Evolutionary conservation across 2,329 filamentous ascomycete species (phyloP).

Genomic region (Ophiocordyceps camponoti-leonardi): DNA sequence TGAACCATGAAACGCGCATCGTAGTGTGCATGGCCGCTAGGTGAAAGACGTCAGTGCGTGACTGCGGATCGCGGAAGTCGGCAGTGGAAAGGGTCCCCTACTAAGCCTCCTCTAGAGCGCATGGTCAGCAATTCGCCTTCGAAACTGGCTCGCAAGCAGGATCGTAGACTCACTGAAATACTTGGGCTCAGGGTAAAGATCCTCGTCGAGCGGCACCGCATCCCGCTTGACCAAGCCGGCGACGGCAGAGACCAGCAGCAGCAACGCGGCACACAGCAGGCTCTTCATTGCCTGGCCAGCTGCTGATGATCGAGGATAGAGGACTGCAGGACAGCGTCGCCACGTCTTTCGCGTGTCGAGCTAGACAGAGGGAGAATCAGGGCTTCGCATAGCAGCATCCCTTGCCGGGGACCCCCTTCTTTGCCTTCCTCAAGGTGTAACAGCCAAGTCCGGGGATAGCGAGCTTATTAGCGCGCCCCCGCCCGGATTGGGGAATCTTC

Average conservation of each 20-base stretch:
- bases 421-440: not conserved
- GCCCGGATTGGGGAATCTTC: too few species aligned
- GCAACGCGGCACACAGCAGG: not conserved
- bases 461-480: not conserved
- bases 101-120: not conserved
- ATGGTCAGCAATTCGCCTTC: not conserved
- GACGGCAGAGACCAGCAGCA: constrained; percentile 1
- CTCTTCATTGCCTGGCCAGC: not conserved
- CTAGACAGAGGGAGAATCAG: not conserved
- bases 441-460: not conserved
- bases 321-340: not conserved
- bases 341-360: not conserved
- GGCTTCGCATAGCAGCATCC: not conserved
- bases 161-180: constrained; percentile 8
- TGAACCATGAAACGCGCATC: constrained; percentile 20
- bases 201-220: constrained; percentile 1
- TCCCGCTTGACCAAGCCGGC: constrained; percentile 1
- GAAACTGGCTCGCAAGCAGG: not conserved
- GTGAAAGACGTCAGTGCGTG: not conserved
- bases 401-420: not conserved
- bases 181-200: constrained; percentile 5
- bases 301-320: not conserved
- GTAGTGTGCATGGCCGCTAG: constrained; percentile 8
- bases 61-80: not conserved
- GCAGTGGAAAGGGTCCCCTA: not conserved